Percentiles rank a stretch among this genome's conserved stretches.
Conservation (phyloP, 2,329 filamentous ascomycete species). For the Colletotrichum musicola region DNA sequence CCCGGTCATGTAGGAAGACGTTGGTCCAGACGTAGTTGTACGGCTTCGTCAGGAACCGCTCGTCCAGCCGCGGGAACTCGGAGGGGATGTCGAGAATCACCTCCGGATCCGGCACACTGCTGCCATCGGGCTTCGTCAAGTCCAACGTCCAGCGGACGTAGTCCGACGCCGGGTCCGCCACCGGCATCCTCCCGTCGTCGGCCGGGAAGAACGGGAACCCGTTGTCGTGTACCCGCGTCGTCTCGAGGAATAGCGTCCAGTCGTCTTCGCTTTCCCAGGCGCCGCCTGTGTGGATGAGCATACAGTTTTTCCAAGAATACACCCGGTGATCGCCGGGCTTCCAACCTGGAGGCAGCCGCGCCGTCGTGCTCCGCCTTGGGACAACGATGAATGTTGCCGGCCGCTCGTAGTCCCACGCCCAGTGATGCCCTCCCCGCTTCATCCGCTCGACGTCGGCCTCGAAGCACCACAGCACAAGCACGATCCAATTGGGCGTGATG, state of each 20-base stretch:
- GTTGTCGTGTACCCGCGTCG: conserved; percentile 44
- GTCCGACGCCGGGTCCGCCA: conserved; percentile 53
- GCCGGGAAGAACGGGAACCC: conserved; percentile 44
- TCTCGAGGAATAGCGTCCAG: conserved; percentile 11
- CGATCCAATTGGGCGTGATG: conserved; percentile 52
- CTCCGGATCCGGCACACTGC: conserved; percentile 45
- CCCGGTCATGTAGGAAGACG: conserved; percentile 49
- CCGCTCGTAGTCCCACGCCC: conserved; percentile 48
- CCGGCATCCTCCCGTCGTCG: conserved; percentile 39
- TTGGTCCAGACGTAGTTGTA: conserved; percentile 53
- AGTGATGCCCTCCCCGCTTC: conserved; percentile 53
- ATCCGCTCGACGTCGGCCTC: conserved; percentile 51
- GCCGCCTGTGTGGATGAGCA: conserved; percentile 35
- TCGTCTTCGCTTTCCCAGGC: conserved; percentile 41
- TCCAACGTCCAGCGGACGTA: conserved; percentile 57
- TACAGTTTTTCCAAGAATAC: conserved; percentile 39
- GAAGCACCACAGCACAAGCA: conserved; percentile 52
- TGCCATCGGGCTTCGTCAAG: conserved; percentile 44
- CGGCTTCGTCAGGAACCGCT: conserved; percentile 53
- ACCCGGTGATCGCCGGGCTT: conserved; percentile 41
- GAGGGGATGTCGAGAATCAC: conserved; percentile 52
- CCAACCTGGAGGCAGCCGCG: conserved; percentile 41
- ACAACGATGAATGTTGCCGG: conserved; percentile 25
- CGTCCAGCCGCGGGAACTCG: conserved; percentile 60
- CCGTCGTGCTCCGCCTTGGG: conserved; percentile 21